These are phyloP conservation scores for Penicillium sp. DNA, from an alignment of 2,329 filamentous ascomycete species.

Conservation along the genomic window DNA sequence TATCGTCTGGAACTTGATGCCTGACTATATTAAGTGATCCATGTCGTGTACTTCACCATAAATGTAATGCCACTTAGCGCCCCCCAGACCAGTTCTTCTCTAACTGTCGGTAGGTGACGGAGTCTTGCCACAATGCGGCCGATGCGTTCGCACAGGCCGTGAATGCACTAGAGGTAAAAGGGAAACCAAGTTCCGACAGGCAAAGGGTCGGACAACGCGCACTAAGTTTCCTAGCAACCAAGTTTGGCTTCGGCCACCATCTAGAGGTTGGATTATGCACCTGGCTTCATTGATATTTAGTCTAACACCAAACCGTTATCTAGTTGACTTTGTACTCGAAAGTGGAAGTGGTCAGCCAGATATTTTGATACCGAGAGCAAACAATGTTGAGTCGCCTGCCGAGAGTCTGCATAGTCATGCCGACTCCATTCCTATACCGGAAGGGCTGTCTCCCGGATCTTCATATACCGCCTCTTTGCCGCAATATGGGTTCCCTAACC, in stretches of 20 bases:
- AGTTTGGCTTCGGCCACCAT: conserved; percentile 22
- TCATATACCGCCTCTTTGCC: not conserved
- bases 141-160: conserved; percentile 19
- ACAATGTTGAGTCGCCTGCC: not conserved
- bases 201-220: conserved; percentile 6
- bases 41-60: conserved; percentile 22
- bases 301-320: conserved; percentile 2
- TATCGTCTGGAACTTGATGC: not conserved
- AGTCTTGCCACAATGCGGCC: conserved; percentile 17
- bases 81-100: not conserved
- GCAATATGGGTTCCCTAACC: not conserved
- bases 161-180: conserved; percentile 12
- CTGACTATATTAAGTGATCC: conserved; percentile 13
- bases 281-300: no score
- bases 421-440: not conserved
- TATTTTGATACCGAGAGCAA: not conserved
- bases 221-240: conserved; percentile 22
- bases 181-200: conserved; percentile 15
- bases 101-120: conserved; percentile 16
- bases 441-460: not conserved
- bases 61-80: conserved; percentile 11
- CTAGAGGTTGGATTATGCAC: conserved; percentile 15
- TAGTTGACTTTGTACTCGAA: conserved; percentile 24
- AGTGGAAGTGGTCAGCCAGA: conserved; percentile 17
- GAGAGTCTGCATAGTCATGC: not conserved